These are phyloP conservation scores for Kluyveromyces lactis DNA, from an alignment of 805 yeast species.

Conservation along the genomic window DNA sequence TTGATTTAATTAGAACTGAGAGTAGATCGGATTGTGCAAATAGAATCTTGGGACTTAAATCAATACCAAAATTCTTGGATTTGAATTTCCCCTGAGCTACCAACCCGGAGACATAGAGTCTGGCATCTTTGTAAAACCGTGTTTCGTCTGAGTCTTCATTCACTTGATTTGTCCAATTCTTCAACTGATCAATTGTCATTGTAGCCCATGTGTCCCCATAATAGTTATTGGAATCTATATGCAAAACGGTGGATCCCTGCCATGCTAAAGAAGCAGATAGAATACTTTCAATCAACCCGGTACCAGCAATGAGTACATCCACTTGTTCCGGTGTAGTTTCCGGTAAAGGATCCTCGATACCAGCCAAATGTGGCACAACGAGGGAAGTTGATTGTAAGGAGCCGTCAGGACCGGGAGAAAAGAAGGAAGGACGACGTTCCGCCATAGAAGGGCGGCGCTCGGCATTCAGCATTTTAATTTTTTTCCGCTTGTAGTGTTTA, in stretches of 20 bases:
- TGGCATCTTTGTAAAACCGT: constrained; percentile 55
- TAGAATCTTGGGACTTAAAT: constrained; percentile 75
- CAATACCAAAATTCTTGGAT: constrained; percentile 77
- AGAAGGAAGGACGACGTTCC: constrained; percentile 53
- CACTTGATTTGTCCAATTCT: constrained; percentile 71
- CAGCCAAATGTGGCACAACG: constrained; percentile 62
- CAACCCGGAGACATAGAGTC: constrained; percentile 67
- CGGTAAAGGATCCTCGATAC: constrained; percentile 67
- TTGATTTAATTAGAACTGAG: constrained; percentile 66
- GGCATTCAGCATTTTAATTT: constrained; percentile 19
- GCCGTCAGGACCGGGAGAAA: constrained; percentile 16
- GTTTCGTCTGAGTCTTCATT: constrained; percentile 33
- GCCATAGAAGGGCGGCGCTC: constrained; percentile 58
- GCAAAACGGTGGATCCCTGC: constrained; percentile 96
- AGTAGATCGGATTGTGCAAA: constrained; percentile 88
- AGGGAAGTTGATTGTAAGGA: constrained; percentile 18
- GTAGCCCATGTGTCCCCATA: constrained; percentile 90
- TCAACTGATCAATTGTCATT: constrained; percentile 75
- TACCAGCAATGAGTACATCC: constrained; percentile 87
- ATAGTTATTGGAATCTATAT: constrained; percentile 73
- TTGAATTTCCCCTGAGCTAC: constrained; percentile 34
- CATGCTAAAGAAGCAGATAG: constrained; percentile 92
- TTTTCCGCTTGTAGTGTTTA: not conserved
- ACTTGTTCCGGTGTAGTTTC: constrained; percentile 56
- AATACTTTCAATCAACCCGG: constrained; percentile 83